A percentile compares a stretch with the other conserved stretches of the same genome.
Evolutionary conservation across 768 basidiomycete genomes (phyloP).

Genomic region (Mycena capillaripes): DNA sequence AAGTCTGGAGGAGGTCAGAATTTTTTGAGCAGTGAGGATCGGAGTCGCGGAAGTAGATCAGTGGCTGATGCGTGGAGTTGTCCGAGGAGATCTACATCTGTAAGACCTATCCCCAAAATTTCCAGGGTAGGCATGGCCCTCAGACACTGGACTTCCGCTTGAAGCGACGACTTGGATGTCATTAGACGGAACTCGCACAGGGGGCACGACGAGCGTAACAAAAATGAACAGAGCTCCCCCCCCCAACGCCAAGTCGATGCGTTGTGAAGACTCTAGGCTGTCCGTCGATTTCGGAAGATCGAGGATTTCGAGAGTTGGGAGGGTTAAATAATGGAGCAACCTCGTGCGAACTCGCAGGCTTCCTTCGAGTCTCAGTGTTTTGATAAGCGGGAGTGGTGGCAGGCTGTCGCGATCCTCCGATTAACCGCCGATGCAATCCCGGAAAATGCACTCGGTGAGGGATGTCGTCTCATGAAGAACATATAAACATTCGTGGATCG

Average conservation of each 20-base stretch:
- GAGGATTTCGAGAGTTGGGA: neutral
- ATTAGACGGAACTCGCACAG: neutral
- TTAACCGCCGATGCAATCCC: neutral
- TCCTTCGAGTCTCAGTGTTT: constrained; percentile 1
- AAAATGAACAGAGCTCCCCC: neutral
- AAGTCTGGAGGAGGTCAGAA: neutral
- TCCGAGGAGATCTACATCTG: neutral
- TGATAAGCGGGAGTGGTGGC: neutral
- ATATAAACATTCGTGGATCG: neutral
- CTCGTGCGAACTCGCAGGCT: neutral
- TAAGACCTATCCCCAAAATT: neutral
- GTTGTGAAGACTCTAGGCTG: neutral
- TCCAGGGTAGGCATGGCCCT: neutral
- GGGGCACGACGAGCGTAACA: constrained; percentile 1
- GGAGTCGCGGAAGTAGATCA: neutral
- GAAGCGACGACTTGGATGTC: no score
- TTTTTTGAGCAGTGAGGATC: neutral
- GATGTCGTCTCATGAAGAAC: neutral
- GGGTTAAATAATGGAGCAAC: neutral
- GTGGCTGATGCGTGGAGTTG: neutral
- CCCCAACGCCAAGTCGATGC: neutral
- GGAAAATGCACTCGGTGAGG: neutral
- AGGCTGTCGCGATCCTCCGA: neutral
- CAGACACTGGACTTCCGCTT: neutral
- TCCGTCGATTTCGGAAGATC: neutral